Conservation (phyloP, 345 rosid species). For the Hibiscus mutabilis region DNA sequence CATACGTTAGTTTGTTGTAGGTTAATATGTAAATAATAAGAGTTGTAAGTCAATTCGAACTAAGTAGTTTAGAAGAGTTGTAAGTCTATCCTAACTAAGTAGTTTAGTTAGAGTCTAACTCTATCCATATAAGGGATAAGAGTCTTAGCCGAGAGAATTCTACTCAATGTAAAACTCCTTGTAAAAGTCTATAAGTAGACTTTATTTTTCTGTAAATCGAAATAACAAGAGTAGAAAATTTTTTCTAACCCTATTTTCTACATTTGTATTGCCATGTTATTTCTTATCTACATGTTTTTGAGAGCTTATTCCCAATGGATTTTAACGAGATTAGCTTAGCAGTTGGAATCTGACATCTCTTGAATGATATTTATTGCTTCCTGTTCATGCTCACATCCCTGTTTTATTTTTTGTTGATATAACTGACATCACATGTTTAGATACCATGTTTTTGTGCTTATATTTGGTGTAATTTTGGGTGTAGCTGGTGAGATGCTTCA, state of each 20-base stretch:
- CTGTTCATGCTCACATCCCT: background rate
- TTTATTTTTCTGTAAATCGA: no score
- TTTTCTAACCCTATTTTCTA: no score
- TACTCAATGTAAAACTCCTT: no score
- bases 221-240: no score
- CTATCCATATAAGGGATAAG: no score
- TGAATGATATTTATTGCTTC: background rate
- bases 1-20: background rate
- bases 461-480: background rate
- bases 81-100: no score
- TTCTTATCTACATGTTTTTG: background rate
- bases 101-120: no score
- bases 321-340: background rate
- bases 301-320: background rate
- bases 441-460: background rate
- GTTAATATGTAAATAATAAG: no score
- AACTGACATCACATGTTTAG: background rate
- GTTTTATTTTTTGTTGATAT: background rate
- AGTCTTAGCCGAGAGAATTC: no score
- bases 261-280: background rate
- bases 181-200: no score
- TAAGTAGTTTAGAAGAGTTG: no score
- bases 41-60: no score
- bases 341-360: background rate
- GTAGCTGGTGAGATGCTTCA: slow-evolving; percentile 98